Evolutionary conservation across 352 stramenopile species (phyloP).

Genomic region (Blastocystis hominis): DNA sequence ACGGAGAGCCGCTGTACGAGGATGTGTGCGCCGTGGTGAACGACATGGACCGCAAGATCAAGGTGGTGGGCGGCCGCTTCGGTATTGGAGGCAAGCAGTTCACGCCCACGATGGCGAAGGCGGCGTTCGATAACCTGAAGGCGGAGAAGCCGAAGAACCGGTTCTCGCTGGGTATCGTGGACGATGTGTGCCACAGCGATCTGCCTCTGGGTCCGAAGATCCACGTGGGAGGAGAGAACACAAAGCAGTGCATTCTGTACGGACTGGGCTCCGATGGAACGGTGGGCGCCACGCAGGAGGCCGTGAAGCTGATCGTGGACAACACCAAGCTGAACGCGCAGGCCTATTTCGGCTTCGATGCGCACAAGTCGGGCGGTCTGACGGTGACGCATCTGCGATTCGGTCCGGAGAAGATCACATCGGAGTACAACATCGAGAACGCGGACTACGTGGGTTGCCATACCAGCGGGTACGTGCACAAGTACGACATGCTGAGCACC

Average conservation of each 20-base stretch:
- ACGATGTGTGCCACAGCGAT: constrained; percentile 66
- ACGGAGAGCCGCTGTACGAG: no score
- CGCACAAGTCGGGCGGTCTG: no score
- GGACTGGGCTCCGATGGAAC: no score
- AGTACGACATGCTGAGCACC: constrained; percentile 66
- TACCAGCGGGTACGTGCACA: constrained; percentile 66
- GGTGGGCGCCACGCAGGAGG: no score
- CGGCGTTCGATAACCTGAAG: constrained; percentile 67
- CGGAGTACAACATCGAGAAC: constrained; percentile 59
- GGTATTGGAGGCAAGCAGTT: constrained; percentile 68
- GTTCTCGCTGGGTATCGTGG: constrained; percentile 74
- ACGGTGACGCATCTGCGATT: constrained; percentile 63
- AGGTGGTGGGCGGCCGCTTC: constrained; percentile 68
- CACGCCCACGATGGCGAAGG: constrained; percentile 68
- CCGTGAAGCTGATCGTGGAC: constrained; percentile 68
- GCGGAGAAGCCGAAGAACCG: constrained; percentile 64
- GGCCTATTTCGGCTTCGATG: no score
- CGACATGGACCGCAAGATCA: constrained; percentile 62
- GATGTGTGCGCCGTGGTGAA: constrained; percentile 69
- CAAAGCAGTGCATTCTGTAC: no score
- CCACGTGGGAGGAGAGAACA: constrained; percentile 64
- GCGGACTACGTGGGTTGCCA: constrained; percentile 67
- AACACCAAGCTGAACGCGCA: constrained; percentile 64
- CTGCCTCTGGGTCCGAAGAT: constrained; percentile 64
- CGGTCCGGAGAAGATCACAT: constrained; percentile 53